Conservation (phyloP, 345 rosid species). For the Chamaenerion angustifolium region DNA sequence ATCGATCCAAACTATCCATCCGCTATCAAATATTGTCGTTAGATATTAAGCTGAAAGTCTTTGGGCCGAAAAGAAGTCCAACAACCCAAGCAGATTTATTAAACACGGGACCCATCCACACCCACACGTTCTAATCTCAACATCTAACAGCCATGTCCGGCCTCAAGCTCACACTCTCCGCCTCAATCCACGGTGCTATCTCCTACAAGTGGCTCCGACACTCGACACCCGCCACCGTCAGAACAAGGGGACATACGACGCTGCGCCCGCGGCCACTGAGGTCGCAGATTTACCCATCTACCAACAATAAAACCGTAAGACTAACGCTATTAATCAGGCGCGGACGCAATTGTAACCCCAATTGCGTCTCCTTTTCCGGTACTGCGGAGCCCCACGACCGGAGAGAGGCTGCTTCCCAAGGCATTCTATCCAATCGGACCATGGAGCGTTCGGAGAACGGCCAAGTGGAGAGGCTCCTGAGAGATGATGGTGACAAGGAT, state of each 20-base stretch:
- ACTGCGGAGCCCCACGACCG: constrained; percentile 13
- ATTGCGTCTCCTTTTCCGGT: constrained; percentile 8
- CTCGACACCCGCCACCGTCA: not conserved
- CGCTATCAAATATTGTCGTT: too few relatives aligned
- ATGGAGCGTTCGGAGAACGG: constrained; percentile 24
- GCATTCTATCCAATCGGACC: not conserved
- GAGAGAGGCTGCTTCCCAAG: not conserved
- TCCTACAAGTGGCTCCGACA: constrained; percentile 15
- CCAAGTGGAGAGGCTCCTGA: constrained; percentile 14
- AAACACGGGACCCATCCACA: too few relatives aligned
- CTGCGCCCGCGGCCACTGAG: constrained; percentile 2
- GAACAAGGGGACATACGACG: not conserved
- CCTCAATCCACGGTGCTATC: constrained; percentile 14
- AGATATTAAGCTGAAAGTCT: too few relatives aligned
- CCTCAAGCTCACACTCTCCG: constrained; percentile 13
- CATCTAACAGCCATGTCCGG: constrained; percentile 3
- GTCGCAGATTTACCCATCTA: not conserved
- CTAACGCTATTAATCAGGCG: not conserved
- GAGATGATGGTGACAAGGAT: constrained; percentile 12
- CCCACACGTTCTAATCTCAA: too few relatives aligned
- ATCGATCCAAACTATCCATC: too few relatives aligned
- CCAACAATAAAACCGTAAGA: not conserved
- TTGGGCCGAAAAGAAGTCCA: too few relatives aligned
- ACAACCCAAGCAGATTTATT: too few relatives aligned
- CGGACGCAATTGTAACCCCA: constrained; percentile 5